phyloP scores from a whole-genome alignment of 2,329 filamentous ascomycete genomes.

The Talaromyces sp. region DNA sequence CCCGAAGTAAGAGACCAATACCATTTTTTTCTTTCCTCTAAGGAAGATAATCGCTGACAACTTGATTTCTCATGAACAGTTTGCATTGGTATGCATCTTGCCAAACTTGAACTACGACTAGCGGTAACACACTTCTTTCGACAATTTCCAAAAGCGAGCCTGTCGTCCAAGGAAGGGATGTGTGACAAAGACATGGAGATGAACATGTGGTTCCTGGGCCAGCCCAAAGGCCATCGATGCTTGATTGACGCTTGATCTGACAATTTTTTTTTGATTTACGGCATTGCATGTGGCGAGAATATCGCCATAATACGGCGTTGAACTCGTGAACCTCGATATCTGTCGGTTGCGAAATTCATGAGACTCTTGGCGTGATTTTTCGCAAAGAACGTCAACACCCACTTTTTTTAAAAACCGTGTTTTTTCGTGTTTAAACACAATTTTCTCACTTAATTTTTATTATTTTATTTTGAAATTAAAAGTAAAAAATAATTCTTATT shows the following conservation, averaged over 20 bases:
- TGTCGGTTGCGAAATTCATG: no score
- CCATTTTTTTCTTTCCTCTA: not conserved
- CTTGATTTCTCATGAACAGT: constrained; percentile 18
- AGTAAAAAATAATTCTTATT: no score
- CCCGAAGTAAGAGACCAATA: constrained; percentile 35
- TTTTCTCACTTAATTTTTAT: no score
- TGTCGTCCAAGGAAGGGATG: constrained; percentile 10
- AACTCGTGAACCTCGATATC: no score
- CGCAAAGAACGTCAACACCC: no score
- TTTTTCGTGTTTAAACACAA: no score
- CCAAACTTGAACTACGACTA: constrained; percentile 50
- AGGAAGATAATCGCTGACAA: not conserved
- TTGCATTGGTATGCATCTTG: constrained; percentile 63
- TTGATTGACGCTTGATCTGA: constrained; percentile 19
- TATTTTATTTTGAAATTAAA: no score
- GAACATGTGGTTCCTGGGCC: constrained; percentile 39
- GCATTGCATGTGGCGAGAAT: not conserved
- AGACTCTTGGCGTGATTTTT: no score
- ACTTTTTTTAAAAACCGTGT: no score
- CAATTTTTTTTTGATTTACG: not conserved
- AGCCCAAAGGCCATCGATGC: constrained; percentile 34
- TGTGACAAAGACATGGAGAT: constrained; percentile 34
- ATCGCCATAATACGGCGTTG: not conserved
- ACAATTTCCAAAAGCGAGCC: not conserved
- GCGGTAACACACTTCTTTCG: constrained; percentile 47